Conservation (phyloP, 2,329 filamentous ascomycete species). For the Aspergillus sp. region DNA sequence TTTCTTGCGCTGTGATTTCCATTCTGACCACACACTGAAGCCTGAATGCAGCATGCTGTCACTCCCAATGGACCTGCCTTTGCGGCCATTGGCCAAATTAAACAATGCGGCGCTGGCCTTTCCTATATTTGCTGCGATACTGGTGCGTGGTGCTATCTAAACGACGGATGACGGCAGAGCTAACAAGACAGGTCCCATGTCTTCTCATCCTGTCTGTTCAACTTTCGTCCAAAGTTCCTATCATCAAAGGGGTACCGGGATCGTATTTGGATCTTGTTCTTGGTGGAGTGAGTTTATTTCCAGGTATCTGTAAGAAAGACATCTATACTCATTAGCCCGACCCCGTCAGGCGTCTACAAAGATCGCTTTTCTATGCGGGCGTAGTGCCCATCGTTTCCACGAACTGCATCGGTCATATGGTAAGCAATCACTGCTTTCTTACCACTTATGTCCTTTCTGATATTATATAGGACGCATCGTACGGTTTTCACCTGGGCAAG, state of each 20-base stretch:
- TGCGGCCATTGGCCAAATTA: constrained; percentile 3
- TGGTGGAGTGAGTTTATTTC: constrained; percentile 15
- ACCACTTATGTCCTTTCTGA: background rate
- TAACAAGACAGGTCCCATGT: constrained; percentile 5
- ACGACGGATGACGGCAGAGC: background rate
- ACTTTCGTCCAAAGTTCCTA: constrained; percentile 15
- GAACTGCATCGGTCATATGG: constrained; percentile 19
- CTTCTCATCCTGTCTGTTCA: constrained; percentile 17
- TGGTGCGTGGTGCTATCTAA: background rate
- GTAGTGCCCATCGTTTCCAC: constrained; percentile 20
- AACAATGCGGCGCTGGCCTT: constrained; percentile 1
- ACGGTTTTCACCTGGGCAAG: constrained; percentile 23
- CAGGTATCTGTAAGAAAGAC: background rate
- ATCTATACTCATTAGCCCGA: background rate
- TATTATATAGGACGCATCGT: constrained; percentile 16
- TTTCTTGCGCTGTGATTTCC: background rate
- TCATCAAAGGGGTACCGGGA: constrained; percentile 17
- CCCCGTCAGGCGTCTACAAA: constrained; percentile 23
- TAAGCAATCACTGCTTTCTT: background rate
- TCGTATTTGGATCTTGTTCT: constrained; percentile 14
- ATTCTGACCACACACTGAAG: background rate
- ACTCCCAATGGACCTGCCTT: constrained; percentile 2
- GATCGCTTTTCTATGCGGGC: constrained; percentile 17
- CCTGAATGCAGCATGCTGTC: background rate
- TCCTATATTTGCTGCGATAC: constrained; percentile 2